Conservation (phyloP, 768 basidiomycete genomes). For the Lyophyllum decastes region DNA sequence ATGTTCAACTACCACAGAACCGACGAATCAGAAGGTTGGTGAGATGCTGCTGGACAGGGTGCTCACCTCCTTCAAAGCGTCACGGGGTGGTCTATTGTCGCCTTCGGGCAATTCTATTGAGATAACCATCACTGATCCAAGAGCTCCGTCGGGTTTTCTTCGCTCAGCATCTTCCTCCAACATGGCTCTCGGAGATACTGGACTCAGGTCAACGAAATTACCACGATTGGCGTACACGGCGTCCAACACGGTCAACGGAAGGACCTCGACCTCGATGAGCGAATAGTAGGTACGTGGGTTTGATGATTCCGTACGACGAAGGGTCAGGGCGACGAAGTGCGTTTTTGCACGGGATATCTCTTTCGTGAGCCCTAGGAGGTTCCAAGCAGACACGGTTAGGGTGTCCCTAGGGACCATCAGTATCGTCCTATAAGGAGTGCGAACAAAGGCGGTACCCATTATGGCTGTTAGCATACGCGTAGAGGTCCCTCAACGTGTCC, state of each 20-base stretch:
- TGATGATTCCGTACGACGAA: conserved; percentile 4
- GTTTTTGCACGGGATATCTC: conserved; percentile 9
- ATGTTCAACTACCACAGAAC: background rate
- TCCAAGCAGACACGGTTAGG: conserved; percentile 5
- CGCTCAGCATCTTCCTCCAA: conserved; percentile 1
- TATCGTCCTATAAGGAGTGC: too few species aligned
- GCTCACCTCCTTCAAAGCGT: conserved; percentile 4
- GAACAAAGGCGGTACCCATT: too few species aligned
- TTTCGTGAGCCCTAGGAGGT: conserved; percentile 7
- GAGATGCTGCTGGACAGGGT: background rate
- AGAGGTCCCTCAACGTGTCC: conserved; percentile 3
- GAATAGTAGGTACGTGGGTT: conserved; percentile 7
- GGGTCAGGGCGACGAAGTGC: conserved; percentile 7
- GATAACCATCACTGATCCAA: conserved; percentile 13
- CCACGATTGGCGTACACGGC: conserved; percentile 4
- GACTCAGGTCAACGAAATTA: conserved; percentile 2
- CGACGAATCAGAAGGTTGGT: background rate
- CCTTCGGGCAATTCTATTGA: conserved; percentile 10
- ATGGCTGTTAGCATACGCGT: background rate
- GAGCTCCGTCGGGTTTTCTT: conserved; percentile 8
- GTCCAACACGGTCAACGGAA: conserved; percentile 9
- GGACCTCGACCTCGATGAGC: conserved; percentile 8
- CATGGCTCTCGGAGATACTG: conserved; percentile 5
- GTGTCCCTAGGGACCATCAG: conserved; percentile 1
- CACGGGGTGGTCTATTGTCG: conserved; percentile 6